phyloP scores from a whole-genome alignment of 2,329 filamentous ascomycete species.

The Decorospora gaudefroyi region DNA sequence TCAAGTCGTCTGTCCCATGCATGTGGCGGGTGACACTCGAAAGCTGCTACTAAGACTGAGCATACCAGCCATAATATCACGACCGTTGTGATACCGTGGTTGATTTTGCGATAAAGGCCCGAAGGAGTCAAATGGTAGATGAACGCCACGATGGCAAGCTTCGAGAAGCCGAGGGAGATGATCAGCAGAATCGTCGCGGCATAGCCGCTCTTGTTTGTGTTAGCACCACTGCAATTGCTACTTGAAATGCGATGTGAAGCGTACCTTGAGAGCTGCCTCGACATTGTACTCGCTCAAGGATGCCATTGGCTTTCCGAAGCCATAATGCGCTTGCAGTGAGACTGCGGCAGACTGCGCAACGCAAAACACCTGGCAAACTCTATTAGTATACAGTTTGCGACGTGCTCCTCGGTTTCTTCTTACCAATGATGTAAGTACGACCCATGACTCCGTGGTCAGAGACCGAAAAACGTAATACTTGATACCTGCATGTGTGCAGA shows the following conservation, averaged over 20 bases:
- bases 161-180: constrained; percentile 33
- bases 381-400: background rate
- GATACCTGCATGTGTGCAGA: constrained; percentile 27
- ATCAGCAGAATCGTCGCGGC: constrained; percentile 32
- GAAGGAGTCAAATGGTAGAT: constrained; percentile 30
- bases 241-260: background rate
- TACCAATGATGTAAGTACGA: constrained; percentile 25
- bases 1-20: constrained; percentile 24
- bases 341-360: constrained; percentile 26
- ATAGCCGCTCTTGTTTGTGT: constrained; percentile 29
- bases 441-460: constrained; percentile 19
- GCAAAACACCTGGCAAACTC: constrained; percentile 18
- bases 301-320: constrained; percentile 28
- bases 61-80: constrained; percentile 20
- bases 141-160: constrained; percentile 34
- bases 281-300: constrained; percentile 14
- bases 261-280: constrained; percentile 21
- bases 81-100: constrained; percentile 16
- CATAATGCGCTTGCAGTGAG: constrained; percentile 22
- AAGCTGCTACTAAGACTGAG: constrained; percentile 20
- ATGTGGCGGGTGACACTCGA: constrained; percentile 22
- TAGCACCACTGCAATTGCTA: background rate
- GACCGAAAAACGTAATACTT: constrained; percentile 25
- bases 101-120: constrained; percentile 18
- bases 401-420: background rate